Percentiles rank a stretch among this genome's conserved stretches.
Evolutionary conservation across 305 asterid species (phyloP).

Genomic region (Coffea humblotiana): DNA sequence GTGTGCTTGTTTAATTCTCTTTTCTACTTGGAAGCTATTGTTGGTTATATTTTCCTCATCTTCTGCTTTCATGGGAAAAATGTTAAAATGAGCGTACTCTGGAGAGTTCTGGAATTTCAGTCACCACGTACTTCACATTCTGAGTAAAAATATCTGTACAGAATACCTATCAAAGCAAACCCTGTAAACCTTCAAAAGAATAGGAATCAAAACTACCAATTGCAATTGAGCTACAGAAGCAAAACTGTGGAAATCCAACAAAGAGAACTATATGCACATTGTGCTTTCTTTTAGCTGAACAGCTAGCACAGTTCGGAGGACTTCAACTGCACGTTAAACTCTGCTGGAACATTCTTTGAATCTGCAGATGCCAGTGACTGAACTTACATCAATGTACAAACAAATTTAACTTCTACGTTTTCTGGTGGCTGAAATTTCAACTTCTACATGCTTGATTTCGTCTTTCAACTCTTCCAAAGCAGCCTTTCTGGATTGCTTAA

Average conservation of each 20-base stretch:
- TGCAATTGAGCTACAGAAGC: background rate
- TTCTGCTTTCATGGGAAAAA: background rate
- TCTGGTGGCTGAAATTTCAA: constrained; percentile 21
- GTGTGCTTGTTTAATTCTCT: too few species aligned
- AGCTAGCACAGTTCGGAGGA: background rate
- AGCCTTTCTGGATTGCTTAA: background rate
- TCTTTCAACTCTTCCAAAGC: background rate
- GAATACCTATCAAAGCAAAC: background rate
- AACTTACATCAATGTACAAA: too few species aligned
- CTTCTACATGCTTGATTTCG: background rate
- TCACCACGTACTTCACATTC: background rate
- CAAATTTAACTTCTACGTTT: constrained; percentile 14
- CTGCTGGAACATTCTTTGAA: background rate
- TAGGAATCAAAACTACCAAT: background rate
- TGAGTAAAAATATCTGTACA: background rate
- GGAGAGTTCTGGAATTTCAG: background rate
- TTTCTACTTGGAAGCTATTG: background rate
- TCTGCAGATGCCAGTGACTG: background rate
- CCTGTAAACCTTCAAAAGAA: background rate
- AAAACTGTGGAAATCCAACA: background rate
- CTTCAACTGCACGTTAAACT: background rate
- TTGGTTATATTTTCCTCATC: background rate
- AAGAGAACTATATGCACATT: background rate
- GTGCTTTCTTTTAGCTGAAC: background rate
- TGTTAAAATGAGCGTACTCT: background rate